phyloP scores from a whole-genome alignment of 352 stramenopile genomes.

The Pythium pyrilobum region DNA sequence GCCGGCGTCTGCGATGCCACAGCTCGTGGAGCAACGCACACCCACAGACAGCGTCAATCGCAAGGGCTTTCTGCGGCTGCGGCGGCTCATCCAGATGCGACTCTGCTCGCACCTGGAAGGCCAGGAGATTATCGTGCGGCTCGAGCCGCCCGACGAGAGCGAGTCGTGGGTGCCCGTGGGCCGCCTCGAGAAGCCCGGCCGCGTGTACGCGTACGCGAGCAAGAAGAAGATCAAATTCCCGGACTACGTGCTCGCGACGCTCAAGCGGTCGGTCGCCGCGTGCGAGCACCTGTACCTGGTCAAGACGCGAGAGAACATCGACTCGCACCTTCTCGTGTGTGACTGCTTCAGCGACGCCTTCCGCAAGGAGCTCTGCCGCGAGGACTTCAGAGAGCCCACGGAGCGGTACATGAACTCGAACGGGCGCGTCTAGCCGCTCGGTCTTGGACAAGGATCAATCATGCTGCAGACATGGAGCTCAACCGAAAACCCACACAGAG shows the following conservation, averaged over 20 bases:
- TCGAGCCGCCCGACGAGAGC: constrained; percentile 19
- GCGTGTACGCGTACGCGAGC: constrained; percentile 43
- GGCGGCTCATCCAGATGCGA: constrained; percentile 61
- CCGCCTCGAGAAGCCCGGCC: constrained; percentile 40
- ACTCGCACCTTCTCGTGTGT: constrained; percentile 65
- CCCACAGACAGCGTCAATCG: constrained; percentile 22
- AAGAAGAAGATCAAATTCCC: constrained; percentile 53
- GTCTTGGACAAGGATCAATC: not conserved
- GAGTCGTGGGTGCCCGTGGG: constrained; percentile 39
- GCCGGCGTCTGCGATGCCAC: constrained; percentile 11
- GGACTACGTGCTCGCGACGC: constrained; percentile 46
- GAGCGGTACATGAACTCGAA: constrained; percentile 24
- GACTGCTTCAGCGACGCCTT: constrained; percentile 60
- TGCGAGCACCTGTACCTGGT: constrained; percentile 71
- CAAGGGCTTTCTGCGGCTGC: constrained; percentile 46
- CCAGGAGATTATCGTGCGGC: constrained; percentile 39
- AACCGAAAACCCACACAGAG: not conserved
- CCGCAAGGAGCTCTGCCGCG: constrained; percentile 25
- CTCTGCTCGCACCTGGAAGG: constrained; percentile 64
- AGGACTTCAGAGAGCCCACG: constrained; percentile 25
- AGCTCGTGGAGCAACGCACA: constrained; percentile 19
- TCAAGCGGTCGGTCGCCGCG: constrained; percentile 42
- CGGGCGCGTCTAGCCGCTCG: not conserved
- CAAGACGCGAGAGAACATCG: constrained; percentile 49
- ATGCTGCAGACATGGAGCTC: no score